These are phyloP conservation scores for Magnusiomyces sp. DNA, from an alignment of 1,139 yeast genomes.

Conservation along the genomic window DNA sequence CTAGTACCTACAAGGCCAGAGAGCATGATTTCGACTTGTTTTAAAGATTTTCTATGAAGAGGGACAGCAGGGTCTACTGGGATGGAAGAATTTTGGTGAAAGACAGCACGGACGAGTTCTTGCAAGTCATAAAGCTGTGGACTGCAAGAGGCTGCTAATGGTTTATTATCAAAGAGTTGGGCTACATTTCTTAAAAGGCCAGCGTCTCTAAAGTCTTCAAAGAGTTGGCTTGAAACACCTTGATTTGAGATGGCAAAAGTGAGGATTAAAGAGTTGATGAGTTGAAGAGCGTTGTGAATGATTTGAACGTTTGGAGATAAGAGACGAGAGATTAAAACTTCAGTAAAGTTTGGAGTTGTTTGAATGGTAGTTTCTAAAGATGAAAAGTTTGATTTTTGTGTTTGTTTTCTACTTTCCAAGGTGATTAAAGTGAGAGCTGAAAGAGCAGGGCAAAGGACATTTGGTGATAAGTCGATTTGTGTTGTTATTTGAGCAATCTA, in stretches of 20 bases:
- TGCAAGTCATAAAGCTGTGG: conserved; percentile 26
- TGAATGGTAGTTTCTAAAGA: conserved; percentile 19
- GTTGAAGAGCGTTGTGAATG: conserved; percentile 23
- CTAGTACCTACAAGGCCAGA: conserved; percentile 22
- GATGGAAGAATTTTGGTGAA: conserved; percentile 19
- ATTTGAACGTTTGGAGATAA: conserved; percentile 20
- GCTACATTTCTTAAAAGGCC: conserved; percentile 23
- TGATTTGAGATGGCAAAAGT: conserved; percentile 20
- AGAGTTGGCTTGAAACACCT: conserved; percentile 19
- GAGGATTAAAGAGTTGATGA: conserved; percentile 21
- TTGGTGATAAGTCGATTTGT: conserved; percentile 19
- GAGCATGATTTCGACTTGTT: conserved; percentile 19
- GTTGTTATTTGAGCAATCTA: conserved; percentile 17
- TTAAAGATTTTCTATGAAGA: conserved; percentile 19
- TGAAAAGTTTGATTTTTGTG: conserved; percentile 15
- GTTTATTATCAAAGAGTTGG: conserved; percentile 22
- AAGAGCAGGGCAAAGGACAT: conserved; percentile 24
- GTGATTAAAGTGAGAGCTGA: conserved; percentile 23
- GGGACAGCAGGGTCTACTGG: conserved; percentile 17
- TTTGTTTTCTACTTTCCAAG: conserved; percentile 19
- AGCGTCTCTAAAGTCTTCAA: conserved; percentile 21
- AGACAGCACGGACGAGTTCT: conserved; percentile 24
- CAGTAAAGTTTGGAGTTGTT: conserved; percentile 17
- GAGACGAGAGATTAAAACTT: conserved; percentile 20
- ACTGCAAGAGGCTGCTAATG: conserved; percentile 22